phyloP scores from a whole-genome alignment of 441 rosid species.

The Raphanus hybrid region DNA sequence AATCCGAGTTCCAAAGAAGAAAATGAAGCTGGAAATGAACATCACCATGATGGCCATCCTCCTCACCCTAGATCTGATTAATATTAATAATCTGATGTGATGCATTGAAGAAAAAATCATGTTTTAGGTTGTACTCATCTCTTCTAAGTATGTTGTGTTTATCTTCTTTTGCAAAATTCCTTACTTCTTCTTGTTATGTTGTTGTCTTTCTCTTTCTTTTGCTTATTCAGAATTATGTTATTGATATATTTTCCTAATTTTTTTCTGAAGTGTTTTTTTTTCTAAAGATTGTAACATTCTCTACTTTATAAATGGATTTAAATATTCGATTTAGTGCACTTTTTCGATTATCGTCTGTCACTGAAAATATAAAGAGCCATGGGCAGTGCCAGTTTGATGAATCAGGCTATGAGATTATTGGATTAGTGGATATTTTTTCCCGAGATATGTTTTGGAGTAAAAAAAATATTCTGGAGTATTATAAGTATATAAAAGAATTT shows the following conservation, averaged over 20 bases:
- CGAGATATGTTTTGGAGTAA: no score
- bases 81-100: conserved; percentile 6
- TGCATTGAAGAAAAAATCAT: not conserved
- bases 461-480: no score
- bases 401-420: not conserved
- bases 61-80: conserved; percentile 15
- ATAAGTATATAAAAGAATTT: no score
- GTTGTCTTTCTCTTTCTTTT: not conserved
- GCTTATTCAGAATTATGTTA: not conserved
- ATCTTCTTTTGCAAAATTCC: not conserved
- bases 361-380: not conserved
- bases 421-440: not conserved
- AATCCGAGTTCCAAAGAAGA: conserved; percentile 1
- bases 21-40: conserved; percentile 21
- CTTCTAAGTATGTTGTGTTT: not conserved
- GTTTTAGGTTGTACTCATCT: not conserved
- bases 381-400: no score
- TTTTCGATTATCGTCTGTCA: not conserved
- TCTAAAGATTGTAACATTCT: not conserved
- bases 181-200: conserved; percentile 1
- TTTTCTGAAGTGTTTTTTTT: not conserved
- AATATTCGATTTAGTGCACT: not conserved
- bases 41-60: conserved; percentile 17
- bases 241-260: conserved; percentile 4
- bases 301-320: not conserved